Conservation (phyloP, 2,329 filamentous ascomycete species). For the Alternaria incomplexa region DNA sequence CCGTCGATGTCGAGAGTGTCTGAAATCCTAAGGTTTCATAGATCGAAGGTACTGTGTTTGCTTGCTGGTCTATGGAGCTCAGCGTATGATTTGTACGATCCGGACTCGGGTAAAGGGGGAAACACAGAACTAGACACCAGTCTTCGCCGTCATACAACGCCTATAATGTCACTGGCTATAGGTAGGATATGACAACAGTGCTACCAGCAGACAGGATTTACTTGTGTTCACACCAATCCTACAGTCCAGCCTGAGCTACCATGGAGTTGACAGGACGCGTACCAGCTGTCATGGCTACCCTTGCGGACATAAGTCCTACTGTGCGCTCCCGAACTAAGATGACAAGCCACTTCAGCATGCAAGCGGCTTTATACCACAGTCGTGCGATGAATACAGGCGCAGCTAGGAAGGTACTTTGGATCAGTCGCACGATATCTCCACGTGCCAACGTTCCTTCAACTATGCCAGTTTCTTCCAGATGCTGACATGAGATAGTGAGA, state of each 20-base stretch:
- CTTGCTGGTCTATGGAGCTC: neutral
- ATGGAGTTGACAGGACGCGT: neutral
- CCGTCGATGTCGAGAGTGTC: neutral
- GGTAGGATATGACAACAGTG: neutral
- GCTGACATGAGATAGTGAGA: neutral
- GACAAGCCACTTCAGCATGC: neutral
- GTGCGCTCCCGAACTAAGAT: neutral
- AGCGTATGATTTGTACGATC: slow-evolving; percentile 2
- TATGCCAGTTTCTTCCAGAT: neutral
- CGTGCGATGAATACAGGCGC: neutral
- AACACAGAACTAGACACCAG: neutral
- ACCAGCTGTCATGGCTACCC: neutral
- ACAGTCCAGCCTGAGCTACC: neutral
- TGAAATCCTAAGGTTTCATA: neutral
- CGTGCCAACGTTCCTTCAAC: neutral
- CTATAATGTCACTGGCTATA: slow-evolving; percentile 1
- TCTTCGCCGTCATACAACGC: neutral
- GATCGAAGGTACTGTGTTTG: neutral
- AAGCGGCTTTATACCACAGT: neutral
- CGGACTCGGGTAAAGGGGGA: neutral
- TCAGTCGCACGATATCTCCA: neutral
- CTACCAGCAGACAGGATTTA: neutral
- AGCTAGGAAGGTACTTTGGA: neutral
- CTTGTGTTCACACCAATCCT: neutral
- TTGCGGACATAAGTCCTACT: neutral